Conservation (phyloP, 2,329 filamentous ascomycete species). For the Aspergillus flavus region DNA sequence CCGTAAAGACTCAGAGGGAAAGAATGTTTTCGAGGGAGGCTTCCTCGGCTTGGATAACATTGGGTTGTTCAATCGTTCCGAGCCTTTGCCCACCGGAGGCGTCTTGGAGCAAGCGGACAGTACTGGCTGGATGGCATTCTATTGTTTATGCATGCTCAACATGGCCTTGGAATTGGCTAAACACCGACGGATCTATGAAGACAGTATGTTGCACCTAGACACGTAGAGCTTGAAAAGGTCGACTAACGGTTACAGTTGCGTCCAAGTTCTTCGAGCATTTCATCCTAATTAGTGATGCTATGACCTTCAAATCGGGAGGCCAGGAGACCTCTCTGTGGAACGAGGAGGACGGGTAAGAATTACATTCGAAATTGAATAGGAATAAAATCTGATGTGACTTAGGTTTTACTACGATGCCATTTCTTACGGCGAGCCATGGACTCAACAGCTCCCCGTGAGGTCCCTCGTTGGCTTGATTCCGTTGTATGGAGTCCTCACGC, state of each 20-base stretch:
- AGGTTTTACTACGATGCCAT: conserved; percentile 98
- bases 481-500: conserved; percentile 85
- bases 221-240: neutral
- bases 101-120: conserved; percentile 95
- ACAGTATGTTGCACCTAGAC: conserved; percentile 50
- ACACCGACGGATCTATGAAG: conserved; percentile 91
- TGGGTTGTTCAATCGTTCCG: conserved; percentile 93
- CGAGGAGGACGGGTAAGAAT: conserved; percentile 70
- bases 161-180: conserved; percentile 94
- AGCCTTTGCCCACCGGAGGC: conserved; percentile 90
- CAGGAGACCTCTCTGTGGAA: conserved; percentile 90
- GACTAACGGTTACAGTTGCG: conserved; percentile 59
- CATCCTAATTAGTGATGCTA: conserved; percentile 95
- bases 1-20: conserved; percentile 88
- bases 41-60: conserved; percentile 97
- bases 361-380: neutral
- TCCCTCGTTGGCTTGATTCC: conserved; percentile 94
- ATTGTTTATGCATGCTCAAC: conserved; percentile 94
- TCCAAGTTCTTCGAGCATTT: conserved; percentile 99
- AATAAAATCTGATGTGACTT: conserved; percentile 17
- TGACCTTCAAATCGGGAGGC: conserved; percentile 78
- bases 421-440: conserved; percentile 91
- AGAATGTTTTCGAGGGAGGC: conserved; percentile 96
- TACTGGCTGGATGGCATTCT: conserved; percentile 99
- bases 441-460: conserved; percentile 86